phyloP scores from a whole-genome alignment of 306 rosid species.

The Rosa lucieae region DNA sequence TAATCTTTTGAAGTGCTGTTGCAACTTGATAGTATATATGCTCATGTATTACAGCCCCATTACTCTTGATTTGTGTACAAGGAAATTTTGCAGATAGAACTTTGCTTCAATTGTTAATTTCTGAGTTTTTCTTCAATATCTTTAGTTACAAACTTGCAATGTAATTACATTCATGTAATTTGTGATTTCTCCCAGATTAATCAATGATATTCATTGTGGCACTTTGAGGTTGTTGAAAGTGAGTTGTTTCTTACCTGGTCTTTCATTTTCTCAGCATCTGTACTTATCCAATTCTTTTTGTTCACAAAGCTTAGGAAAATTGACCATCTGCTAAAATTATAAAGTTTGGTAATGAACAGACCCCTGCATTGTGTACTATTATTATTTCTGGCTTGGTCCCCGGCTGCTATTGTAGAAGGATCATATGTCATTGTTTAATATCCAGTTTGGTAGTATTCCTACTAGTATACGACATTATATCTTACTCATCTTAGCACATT shows the following conservation, averaged over 20 bases:
- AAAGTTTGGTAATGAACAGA: not conserved
- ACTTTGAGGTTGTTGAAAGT: not conserved
- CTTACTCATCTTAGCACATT: slow-evolving; percentile 11
- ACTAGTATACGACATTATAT: not conserved
- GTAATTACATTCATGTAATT: slow-evolving; percentile 15
- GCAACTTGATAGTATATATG: not conserved
- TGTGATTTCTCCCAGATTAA: slow-evolving; percentile 8
- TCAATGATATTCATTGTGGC: slow-evolving; percentile 6
- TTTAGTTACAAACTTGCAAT: not conserved
- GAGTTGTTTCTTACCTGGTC: not conserved
- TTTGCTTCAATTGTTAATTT: slow-evolving; percentile 2
- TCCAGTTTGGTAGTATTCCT: not conserved
- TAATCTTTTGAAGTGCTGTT: not conserved
- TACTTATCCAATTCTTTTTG: not conserved
- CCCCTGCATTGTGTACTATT: not conserved
- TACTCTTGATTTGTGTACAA: slow-evolving; percentile 12
- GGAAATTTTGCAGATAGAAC: slow-evolving; percentile 20
- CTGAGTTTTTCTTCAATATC: not conserved
- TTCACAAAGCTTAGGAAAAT: not conserved
- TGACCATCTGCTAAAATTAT: not conserved
- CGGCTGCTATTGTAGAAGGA: not conserved
- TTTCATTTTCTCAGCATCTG: not conserved
- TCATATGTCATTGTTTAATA: not conserved
- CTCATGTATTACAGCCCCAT: slow-evolving; percentile 5
- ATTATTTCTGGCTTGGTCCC: not conserved